Percentiles rank a stretch among this genome's conserved stretches.
Evolutionary conservation across 805 yeast species (phyloP).

Genomic region (Diddensiella transvaalensis): DNA sequence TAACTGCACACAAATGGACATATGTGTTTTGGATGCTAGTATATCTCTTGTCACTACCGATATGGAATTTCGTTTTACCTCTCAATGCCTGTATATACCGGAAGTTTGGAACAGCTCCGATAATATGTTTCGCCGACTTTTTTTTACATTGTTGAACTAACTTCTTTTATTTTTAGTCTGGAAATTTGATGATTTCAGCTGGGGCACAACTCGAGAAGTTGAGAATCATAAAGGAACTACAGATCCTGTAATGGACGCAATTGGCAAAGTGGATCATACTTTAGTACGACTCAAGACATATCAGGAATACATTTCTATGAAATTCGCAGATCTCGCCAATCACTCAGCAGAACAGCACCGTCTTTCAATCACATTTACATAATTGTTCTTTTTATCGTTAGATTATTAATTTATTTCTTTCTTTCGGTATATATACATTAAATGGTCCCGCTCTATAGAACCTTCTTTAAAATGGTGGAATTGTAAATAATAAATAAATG

Average conservation of each 20-base stretch:
- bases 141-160: not conserved
- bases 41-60: constrained; percentile 78
- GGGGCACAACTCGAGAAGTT: constrained; percentile 95
- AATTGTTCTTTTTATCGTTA: too few species aligned
- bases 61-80: constrained; percentile 90
- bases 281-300: constrained; percentile 9
- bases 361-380: too few species aligned
- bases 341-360: too few species aligned
- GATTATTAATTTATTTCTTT: too few species aligned
- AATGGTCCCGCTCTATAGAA: too few species aligned
- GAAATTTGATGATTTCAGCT: constrained; percentile 93
- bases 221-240: constrained; percentile 35
- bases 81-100: constrained; percentile 55
- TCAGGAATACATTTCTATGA: constrained; percentile 5
- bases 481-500: not conserved
- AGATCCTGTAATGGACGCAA: constrained; percentile 35
- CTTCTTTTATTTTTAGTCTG: constrained; percentile 39
- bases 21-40: constrained; percentile 77
- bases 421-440: too few species aligned
- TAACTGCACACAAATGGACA: constrained; percentile 66
- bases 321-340: not conserved
- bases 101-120: not conserved
- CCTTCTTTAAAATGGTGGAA: not conserved
- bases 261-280: not conserved
- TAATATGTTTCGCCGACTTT: not conserved